A percentile compares a stretch with the other conserved stretches of the same genome.
phyloP scores from a whole-genome alignment of 2,329 filamentous ascomycete species.

The Westerdykella aurantiaca region DNA sequence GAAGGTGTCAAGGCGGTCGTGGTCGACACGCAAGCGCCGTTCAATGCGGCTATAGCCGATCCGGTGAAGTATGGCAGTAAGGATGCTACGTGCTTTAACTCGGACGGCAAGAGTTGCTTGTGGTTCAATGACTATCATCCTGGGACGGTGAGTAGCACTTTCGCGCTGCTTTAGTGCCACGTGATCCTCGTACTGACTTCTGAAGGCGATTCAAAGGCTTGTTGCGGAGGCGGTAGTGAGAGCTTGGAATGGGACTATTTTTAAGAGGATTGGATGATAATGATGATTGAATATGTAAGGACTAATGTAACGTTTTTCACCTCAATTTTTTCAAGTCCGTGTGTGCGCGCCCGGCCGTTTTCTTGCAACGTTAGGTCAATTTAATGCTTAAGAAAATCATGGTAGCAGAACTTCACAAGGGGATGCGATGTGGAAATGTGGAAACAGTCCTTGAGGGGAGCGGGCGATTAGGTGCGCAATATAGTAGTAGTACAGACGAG shows the following conservation, averaged over 20 bases:
- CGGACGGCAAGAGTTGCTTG: constrained; percentile 41
- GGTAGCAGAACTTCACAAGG: too few species aligned
- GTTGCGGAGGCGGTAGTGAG: constrained; percentile 8
- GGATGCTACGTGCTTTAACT: constrained; percentile 41
- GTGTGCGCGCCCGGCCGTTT: too few species aligned
- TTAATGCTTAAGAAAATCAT: too few species aligned
- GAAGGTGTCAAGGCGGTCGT: constrained; percentile 30
- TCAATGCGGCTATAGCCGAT: constrained; percentile 41
- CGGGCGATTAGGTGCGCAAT: too few species aligned
- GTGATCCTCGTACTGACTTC: neutral
- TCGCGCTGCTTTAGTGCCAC: neutral
- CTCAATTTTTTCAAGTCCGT: too few species aligned
- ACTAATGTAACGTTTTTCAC: too few species aligned
- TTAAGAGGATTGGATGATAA: too few species aligned
- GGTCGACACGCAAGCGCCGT: constrained; percentile 40
- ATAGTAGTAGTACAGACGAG: neutral
- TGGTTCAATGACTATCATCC: constrained; percentile 39
- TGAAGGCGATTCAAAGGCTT: constrained; percentile 9
- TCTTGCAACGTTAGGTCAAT: too few species aligned
- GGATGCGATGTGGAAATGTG: too few species aligned
- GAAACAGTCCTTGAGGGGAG: too few species aligned
- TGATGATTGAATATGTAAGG: too few species aligned
- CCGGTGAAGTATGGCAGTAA: constrained; percentile 41
- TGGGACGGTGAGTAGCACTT: constrained; percentile 5
- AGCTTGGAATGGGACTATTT: constrained; percentile 6